Base-by-base conservation (phyloP, 495 filamentous ascomycete genomes). In the Lasiosphaeris hirsuta region DNA sequence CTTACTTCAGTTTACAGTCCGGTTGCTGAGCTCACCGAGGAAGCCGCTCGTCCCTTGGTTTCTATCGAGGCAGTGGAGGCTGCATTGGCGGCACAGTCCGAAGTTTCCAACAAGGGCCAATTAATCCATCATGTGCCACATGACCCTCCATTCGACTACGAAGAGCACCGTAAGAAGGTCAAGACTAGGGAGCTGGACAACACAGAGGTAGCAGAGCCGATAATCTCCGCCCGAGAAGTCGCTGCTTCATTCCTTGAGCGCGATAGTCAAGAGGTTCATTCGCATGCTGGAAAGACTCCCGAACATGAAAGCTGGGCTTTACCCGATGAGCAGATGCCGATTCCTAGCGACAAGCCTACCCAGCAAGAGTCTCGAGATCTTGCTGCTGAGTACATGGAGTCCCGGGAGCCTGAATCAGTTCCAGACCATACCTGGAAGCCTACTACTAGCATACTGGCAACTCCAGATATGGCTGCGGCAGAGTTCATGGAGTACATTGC, bases 71-170 rank as follows among this genome's bases (percentile, higher is more conserved):
- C 60, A n/a, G 4, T 37, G 33, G 62, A 69, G 30, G 47, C 54
- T 19, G 53, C 54, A 13, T 13, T 9, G 17, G 35, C 51, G 30
- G 33, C 23, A 17, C 54, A 50, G 36, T 46, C 50, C 10, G 46
- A 11, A 39, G 23, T 8, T 30, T 39, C 23, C 15, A 38, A 18
- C 49, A 35, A 37, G 49, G 19, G 17, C 6, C 30, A 41, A 45
- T 11, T 41, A 37, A n/a, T 17, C 45, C 45, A 39, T 33, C 23
- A 42, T 75, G 9, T 60, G 64, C 52, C 75, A 76, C 48, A 30
- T 30, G 72, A 75, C 3, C 67, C 67, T 39, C 70, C 69, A 2
- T 75, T 73, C 36, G 75, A 72, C 44, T 60, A 72, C 39, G 63
- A 69, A 4, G 59, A 54, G 8, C 63, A 63, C 10, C 69, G 66